Evolutionary conservation across 257 asterid species (phyloP).

Genomic region (Fraxinus quadrangulata): DNA sequence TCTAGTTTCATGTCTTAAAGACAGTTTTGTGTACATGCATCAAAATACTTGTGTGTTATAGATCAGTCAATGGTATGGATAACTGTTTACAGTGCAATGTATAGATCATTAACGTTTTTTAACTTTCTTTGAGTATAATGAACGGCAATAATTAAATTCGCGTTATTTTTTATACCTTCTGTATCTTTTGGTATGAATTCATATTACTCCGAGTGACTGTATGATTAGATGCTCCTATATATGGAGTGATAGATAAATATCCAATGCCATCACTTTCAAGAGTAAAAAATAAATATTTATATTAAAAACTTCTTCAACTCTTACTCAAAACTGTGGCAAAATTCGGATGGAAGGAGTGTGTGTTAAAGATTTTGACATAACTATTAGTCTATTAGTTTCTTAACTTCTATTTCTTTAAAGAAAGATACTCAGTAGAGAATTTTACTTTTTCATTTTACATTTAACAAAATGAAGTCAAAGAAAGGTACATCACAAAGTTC

Average conservation of each 20-base stretch:
- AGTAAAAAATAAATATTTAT: too few species aligned
- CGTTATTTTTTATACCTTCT: background rate
- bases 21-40: background rate
- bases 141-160: background rate
- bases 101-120: too few species aligned
- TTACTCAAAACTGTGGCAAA: background rate
- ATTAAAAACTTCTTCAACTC: background rate
- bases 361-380: background rate
- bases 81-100: background rate
- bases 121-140: background rate
- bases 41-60: background rate
- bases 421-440: too few species aligned
- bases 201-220: too few species aligned
- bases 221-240: too few species aligned
- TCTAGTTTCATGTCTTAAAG: background rate
- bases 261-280: too few species aligned
- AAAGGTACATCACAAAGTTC: background rate
- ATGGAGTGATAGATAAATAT: too few species aligned
- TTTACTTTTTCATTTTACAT: background rate
- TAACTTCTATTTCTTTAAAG: background rate
- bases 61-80: background rate
- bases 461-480: background rate
- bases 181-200: background rate
- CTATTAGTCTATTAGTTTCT: background rate
- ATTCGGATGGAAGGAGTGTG: background rate